Base-by-base conservation (phyloP, 306 rosid genomes). In the Corylus avellana region DNA sequence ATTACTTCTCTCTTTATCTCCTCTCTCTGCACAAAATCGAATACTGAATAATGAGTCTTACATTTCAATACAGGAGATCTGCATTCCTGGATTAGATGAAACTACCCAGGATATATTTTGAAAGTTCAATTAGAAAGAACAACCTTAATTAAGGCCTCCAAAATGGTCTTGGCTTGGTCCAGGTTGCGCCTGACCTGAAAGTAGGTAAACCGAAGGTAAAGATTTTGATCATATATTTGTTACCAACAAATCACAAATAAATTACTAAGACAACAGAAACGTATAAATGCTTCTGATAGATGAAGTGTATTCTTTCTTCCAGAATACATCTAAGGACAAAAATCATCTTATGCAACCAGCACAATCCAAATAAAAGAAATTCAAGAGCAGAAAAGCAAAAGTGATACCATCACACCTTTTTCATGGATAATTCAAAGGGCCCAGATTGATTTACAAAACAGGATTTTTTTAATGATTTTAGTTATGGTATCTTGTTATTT, bases 141-240 rank as follows among this genome's bases (percentile, higher is more conserved):
- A 50, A 94, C 98, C 98, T 92, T 92, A 75, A 94, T 94, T 85
- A 94, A 83, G 77, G 98, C 89, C 75, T 94, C 97, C 84, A 92
- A 74, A 73, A 94, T 83, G 84, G 93, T 91, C 90, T 94, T 94
- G 44, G 98, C 98, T 88, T 94, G 98, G 78, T 94, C 97, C 72
- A 94, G 93, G 89, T 94, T 94, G 87, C 98, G 98, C 86, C 98
- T 87, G 59, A 94, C 98, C 98, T 94, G 88, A 74, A 73, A 67
- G 73, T 37, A 73, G 16, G n/a, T 79, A 76, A 82, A 71, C 29
- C 58, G 58, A 63, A 69, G 37, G 64, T 47, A 67, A 70, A 57
- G 46, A 29, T 77, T 73, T 42, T 10, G 69, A 70, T 3, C 72
- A 69, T 55, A 66, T 55, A 50, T 63, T 49, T 50, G 75, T 47